Conservation (phyloP, 176 grass and related monocot species). For the Musa beccarii region DNA sequence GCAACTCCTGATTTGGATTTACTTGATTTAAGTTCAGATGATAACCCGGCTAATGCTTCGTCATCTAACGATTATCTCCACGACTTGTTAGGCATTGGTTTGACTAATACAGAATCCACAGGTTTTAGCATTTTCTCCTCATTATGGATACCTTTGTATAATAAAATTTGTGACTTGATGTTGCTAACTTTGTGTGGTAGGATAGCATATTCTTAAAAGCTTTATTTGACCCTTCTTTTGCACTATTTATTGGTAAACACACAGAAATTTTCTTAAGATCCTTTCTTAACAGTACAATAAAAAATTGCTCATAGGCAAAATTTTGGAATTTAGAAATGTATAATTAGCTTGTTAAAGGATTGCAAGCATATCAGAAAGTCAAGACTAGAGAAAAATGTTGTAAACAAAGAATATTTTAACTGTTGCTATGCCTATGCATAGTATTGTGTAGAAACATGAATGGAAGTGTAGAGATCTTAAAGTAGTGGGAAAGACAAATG, state of each 20-base stretch:
- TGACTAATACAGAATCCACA: slow-evolving; percentile 46
- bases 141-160: neutral
- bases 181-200: neutral
- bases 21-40: slow-evolving; percentile 83
- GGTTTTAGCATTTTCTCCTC: slow-evolving; percentile 39
- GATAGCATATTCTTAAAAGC: neutral
- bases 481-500: too few relatives aligned
- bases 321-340: too few relatives aligned
- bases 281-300: too few relatives aligned
- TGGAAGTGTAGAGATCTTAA: too few relatives aligned
- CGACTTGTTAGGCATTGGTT: slow-evolving; percentile 66
- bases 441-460: too few relatives aligned
- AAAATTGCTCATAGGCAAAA: too few relatives aligned
- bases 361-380: too few relatives aligned
- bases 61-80: slow-evolving; percentile 62
- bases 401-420: too few relatives aligned
- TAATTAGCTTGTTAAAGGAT: too few relatives aligned
- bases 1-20: slow-evolving; percentile 55
- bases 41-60: slow-evolving; percentile 43
- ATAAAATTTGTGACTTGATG: neutral
- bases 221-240: neutral
- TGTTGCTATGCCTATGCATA: too few relatives aligned
- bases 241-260: neutral
- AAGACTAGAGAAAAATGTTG: too few relatives aligned
- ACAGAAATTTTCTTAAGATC: too few relatives aligned